These are phyloP conservation scores for Euryodendron excelsum DNA, from an alignment of 148 eudicot genomes.

Conservation along the genomic window DNA sequence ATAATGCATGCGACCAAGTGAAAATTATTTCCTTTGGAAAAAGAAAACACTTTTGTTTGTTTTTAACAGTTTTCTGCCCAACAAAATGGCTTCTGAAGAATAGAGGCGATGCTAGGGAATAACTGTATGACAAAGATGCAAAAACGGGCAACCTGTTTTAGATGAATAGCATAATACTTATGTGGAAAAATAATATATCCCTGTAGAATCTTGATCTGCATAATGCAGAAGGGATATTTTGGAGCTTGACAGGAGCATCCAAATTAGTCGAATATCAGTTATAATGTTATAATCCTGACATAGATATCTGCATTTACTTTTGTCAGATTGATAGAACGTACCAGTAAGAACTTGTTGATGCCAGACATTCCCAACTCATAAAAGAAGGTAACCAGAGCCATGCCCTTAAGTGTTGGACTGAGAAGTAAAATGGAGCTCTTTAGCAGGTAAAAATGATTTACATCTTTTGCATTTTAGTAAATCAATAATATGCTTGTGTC, in stretches of 20 bases:
- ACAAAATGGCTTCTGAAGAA: not conserved
- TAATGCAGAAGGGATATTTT: not conserved
- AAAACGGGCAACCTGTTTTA: not conserved
- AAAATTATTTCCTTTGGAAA: not conserved
- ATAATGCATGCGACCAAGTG: not conserved
- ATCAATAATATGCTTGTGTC: not conserved
- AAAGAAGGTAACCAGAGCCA: slow-evolving; percentile 68
- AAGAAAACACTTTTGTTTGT: too few relatives aligned
- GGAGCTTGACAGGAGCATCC: too few relatives aligned
- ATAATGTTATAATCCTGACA: not conserved
- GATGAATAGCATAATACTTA: not conserved
- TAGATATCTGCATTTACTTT: not conserved
- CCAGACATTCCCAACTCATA: slow-evolving; percentile 89
- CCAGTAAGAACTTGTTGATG: slow-evolving; percentile 67
- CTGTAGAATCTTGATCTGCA: not conserved
- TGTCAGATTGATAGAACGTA: slow-evolving; percentile 23
- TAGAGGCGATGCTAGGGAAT: not conserved
- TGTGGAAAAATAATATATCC: not conserved
- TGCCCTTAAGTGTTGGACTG: slow-evolving; percentile 62
- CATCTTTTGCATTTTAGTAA: not conserved
- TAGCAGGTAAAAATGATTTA: too few relatives aligned
- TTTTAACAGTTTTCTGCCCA: too few relatives aligned
- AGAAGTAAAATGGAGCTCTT: slow-evolving; percentile 15
- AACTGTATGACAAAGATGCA: not conserved
- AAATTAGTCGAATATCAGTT: not conserved